Evolutionary conservation across 495 filamentous ascomycete species (phyloP).

Genomic region (Niebla homalea): DNA sequence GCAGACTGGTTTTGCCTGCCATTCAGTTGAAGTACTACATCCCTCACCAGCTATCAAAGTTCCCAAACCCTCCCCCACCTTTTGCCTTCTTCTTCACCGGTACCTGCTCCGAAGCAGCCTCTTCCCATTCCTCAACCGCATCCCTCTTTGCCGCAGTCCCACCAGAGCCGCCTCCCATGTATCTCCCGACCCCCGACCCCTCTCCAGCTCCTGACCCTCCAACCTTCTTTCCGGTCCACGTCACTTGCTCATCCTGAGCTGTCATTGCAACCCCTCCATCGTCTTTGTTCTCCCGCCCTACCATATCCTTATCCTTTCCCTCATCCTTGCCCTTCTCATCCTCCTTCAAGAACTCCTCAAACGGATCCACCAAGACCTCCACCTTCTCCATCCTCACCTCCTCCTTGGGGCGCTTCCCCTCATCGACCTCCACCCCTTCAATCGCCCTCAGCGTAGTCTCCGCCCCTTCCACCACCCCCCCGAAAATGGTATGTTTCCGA

Average conservation of each 20-base stretch:
- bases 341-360: slow-evolving; percentile 76
- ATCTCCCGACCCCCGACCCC: slow-evolving; percentile 40
- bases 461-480: slow-evolving; percentile 62
- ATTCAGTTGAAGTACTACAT: too few species aligned
- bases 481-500: slow-evolving; percentile 94
- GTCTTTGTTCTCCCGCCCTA: slow-evolving; percentile 27
- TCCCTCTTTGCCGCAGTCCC: slow-evolving; percentile 56
- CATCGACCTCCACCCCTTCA: slow-evolving; percentile 55
- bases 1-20: too few species aligned
- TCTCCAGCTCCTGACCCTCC: slow-evolving; percentile 37
- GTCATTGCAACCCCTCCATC: slow-evolving; percentile 60
- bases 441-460: slow-evolving; percentile 54
- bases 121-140: slow-evolving; percentile 51
- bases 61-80: slow-evolving; percentile 69
- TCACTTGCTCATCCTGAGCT: slow-evolving; percentile 36
- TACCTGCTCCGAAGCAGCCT: slow-evolving; percentile 38
- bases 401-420: slow-evolving; percentile 54
- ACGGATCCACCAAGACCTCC: slow-evolving; percentile 84
- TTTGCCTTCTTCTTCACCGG: slow-evolving; percentile 72
- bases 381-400: slow-evolving; percentile 70
- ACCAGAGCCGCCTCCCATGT: slow-evolving; percentile 42
- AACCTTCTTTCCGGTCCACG: slow-evolving; percentile 25
- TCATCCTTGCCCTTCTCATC: slow-evolving; percentile 33
- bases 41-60: slow-evolving; percentile 69
- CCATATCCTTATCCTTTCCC: slow-evolving; percentile 25